These are phyloP conservation scores for Pyrenophora seminiperda DNA, from an alignment of 2,329 filamentous ascomycete genomes.

Conservation along the genomic window DNA sequence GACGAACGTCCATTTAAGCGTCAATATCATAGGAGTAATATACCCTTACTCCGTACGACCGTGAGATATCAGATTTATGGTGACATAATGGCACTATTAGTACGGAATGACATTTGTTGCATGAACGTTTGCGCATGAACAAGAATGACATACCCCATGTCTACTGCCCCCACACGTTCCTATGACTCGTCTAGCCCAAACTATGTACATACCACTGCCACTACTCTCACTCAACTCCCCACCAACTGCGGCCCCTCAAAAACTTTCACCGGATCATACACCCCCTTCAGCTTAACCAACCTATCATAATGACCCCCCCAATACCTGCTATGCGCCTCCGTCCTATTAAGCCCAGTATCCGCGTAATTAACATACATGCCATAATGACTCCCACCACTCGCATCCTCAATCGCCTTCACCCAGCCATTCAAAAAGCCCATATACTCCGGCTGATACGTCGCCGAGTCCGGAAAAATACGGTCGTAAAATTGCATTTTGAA, in stretches of 20 bases:
- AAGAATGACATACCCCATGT: too few relatives aligned
- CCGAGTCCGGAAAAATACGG: conserved; percentile 12
- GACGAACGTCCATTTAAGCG: too few relatives aligned
- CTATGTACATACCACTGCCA: neutral
- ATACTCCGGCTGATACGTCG: conserved; percentile 41
- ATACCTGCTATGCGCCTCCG: conserved; percentile 53
- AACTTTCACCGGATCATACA: conserved; percentile 42
- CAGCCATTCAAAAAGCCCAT: conserved; percentile 48
- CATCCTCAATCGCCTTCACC: conserved; percentile 40
- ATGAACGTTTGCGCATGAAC: too few relatives aligned
- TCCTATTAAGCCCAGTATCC: conserved; percentile 52
- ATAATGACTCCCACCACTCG: conserved; percentile 35
- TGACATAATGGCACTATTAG: too few relatives aligned
- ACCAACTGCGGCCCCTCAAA: conserved; percentile 37
- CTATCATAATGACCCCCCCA: conserved; percentile 46
- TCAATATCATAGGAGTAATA: too few relatives aligned
- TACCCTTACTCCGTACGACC: too few relatives aligned
- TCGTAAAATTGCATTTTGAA: conserved; percentile 40
- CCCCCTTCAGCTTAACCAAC: conserved; percentile 41
- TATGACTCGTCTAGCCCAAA: neutral
- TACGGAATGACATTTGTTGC: too few relatives aligned
- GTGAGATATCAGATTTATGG: too few relatives aligned
- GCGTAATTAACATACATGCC: conserved; percentile 60
- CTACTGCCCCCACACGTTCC: too few relatives aligned
- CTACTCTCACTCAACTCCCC: conserved; percentile 14